Percentiles rank a stretch among this genome's conserved stretches.
These are phyloP conservation scores for Aureobasidium sp. DNA, from an alignment of 2,329 filamentous ascomycete genomes.

Conservation along the genomic window DNA sequence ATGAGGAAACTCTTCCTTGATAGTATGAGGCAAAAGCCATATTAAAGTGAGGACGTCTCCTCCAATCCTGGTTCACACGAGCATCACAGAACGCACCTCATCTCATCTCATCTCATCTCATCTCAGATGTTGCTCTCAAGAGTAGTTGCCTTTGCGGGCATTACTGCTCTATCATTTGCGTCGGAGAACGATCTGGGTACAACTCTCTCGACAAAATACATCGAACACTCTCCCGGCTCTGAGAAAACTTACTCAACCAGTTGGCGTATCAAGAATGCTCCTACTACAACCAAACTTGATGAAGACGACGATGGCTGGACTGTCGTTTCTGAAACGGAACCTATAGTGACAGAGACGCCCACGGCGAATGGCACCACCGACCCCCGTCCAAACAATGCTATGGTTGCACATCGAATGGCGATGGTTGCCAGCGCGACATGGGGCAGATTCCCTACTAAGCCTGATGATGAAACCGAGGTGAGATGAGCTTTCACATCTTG, in stretches of 20 bases:
- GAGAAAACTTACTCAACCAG: neutral
- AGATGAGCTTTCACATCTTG: neutral
- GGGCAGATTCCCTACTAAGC: neutral
- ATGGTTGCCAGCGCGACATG: neutral
- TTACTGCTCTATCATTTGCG: neutral
- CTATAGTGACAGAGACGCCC: neutral
- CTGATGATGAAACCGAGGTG: neutral
- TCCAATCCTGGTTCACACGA: neutral
- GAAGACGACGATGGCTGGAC: neutral
- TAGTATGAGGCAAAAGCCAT: neutral
- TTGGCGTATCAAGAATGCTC: neutral
- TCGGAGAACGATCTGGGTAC: neutral
- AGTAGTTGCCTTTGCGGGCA: neutral
- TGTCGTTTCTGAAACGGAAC: neutral
- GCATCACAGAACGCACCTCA: neutral
- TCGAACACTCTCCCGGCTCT: neutral
- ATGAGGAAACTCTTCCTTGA: neutral
- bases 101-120: neutral
- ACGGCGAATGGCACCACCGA: neutral
- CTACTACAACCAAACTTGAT: neutral
- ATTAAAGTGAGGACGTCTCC: neutral
- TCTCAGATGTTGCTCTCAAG: neutral
- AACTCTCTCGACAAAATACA: neutral
- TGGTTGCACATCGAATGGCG: neutral
- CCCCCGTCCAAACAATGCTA: neutral